A percentile compares a stretch with the other conserved stretches of the same genome.
phyloP scores from a whole-genome alignment of 371 early-diverging fungal genomes.

The Basidiobolus heterosporus region DNA sequence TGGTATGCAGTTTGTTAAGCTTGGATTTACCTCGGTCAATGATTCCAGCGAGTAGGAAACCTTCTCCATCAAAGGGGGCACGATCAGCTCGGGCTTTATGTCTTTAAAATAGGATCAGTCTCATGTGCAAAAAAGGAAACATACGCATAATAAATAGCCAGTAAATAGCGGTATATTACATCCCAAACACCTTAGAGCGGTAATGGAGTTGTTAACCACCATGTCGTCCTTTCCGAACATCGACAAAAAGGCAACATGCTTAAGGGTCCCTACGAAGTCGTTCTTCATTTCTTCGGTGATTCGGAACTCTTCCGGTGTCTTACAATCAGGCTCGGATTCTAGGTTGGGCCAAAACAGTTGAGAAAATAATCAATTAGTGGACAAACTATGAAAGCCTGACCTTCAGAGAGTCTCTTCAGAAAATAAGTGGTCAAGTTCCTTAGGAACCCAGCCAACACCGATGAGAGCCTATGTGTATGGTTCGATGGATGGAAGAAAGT shows the following conservation, averaged over 20 bases:
- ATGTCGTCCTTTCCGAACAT: conserved; percentile 54
- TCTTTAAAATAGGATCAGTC: conserved; percentile 13
- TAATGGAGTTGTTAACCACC: conserved; percentile 11
- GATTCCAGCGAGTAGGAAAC: conserved; percentile 76
- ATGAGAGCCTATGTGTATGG: conserved; percentile 6
- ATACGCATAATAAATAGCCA: neutral
- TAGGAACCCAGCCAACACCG: too few species aligned
- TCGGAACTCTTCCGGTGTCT: conserved; percentile 34
- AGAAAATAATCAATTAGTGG: neutral
- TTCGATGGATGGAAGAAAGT: conserved; percentile 82
- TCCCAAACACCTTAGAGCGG: conserved; percentile 52
- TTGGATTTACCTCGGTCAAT: conserved; percentile 42
- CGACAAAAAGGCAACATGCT: conserved; percentile 33
- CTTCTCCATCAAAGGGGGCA: conserved; percentile 65
- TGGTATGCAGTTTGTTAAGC: too few species aligned
- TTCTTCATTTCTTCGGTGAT: conserved; percentile 30
- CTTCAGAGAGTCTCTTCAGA: neutral
- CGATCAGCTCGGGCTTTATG: conserved; percentile 58
- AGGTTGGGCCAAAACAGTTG: neutral
- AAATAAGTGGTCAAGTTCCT: neutral
- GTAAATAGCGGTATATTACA: conserved; percentile 13
- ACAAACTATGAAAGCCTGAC: neutral
- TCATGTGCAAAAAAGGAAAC: neutral
- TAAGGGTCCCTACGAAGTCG: conserved; percentile 37
- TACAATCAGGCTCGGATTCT: conserved; percentile 37